Conservation (phyloP, 2,329 filamentous ascomycete species). For the Lachnellula subtilissima region DNA sequence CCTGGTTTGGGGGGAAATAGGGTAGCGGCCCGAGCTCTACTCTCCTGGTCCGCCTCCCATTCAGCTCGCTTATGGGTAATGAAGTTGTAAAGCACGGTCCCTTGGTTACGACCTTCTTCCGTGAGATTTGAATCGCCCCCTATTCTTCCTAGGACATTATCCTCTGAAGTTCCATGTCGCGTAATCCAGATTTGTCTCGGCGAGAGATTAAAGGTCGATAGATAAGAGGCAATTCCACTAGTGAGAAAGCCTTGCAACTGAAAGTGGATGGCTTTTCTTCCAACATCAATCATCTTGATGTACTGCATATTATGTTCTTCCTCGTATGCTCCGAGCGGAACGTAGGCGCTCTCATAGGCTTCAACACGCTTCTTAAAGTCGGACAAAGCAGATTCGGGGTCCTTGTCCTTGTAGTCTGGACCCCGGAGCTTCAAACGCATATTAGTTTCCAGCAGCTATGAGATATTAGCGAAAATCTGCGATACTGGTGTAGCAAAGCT, state of each 20-base stretch:
- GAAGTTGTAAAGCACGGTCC: slow-evolving; percentile 73
- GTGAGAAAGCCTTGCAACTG: slow-evolving; percentile 89
- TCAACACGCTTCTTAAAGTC: slow-evolving; percentile 92
- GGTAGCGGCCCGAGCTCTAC: slow-evolving; percentile 65
- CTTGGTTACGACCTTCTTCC: slow-evolving; percentile 74
- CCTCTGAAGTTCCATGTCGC: slow-evolving; percentile 82
- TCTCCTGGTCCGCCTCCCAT: slow-evolving; percentile 77
- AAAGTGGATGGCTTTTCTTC: slow-evolving; percentile 86
- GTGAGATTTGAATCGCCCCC: slow-evolving; percentile 86
- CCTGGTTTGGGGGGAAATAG: slow-evolving; percentile 83
- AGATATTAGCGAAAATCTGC: slow-evolving; percentile 8
- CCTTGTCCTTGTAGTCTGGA: slow-evolving; percentile 92
- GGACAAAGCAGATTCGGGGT: slow-evolving; percentile 74
- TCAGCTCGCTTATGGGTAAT: slow-evolving; percentile 73
- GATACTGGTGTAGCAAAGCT: slow-evolving; percentile 16
- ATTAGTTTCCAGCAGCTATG: slow-evolving; percentile 77
- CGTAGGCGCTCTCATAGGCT: slow-evolving; percentile 91
- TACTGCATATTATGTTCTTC: slow-evolving; percentile 89
- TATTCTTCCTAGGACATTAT: slow-evolving; percentile 83
- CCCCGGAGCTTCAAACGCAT: slow-evolving; percentile 96
- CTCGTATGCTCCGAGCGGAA: slow-evolving; percentile 84
- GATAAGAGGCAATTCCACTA: slow-evolving; percentile 86
- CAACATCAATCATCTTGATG: slow-evolving; percentile 94
- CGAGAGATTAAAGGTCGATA: slow-evolving; percentile 94
- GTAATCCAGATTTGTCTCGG: slow-evolving; percentile 98